These are phyloP conservation scores for Hyphodiscus sp. DNA, from an alignment of 2,329 filamentous ascomycete genomes.

Conservation along the genomic window DNA sequence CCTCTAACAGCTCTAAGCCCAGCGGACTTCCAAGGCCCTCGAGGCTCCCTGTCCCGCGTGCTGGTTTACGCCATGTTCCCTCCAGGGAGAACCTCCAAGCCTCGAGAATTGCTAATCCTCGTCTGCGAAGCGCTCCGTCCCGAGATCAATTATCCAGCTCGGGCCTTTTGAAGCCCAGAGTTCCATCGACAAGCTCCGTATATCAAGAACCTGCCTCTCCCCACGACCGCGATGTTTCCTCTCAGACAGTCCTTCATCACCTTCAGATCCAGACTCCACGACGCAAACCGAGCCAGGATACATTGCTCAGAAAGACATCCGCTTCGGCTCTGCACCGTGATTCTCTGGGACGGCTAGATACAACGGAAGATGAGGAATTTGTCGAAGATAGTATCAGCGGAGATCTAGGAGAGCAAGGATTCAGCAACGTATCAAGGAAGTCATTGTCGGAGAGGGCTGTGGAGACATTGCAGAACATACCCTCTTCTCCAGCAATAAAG, in stretches of 20 bases:
- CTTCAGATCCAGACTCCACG: constrained; percentile 5
- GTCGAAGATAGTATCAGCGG: background rate
- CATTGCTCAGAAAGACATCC: constrained; percentile 15
- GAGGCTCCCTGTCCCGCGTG: constrained; percentile 44
- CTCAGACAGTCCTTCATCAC: constrained; percentile 9
- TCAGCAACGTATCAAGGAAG: constrained; percentile 28
- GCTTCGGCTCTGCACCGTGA: constrained; percentile 5
- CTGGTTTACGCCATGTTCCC: constrained; percentile 37
- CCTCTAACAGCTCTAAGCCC: constrained; percentile 12
- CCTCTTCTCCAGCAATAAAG: constrained; percentile 66
- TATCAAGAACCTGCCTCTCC: background rate
- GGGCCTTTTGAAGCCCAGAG: constrained; percentile 6
- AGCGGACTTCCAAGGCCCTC: constrained; percentile 44
- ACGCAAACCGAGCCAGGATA: constrained; percentile 16
- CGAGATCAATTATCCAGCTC: constrained; percentile 13
- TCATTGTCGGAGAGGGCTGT: constrained; percentile 80
- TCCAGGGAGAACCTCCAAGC: constrained; percentile 40
- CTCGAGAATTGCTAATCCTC: constrained; percentile 17
- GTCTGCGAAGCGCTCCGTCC: constrained; percentile 18
- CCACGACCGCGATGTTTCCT: constrained; percentile 11
- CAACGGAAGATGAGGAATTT: constrained; percentile 1
- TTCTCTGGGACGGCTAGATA: constrained; percentile 1
- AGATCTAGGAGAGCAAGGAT: background rate
- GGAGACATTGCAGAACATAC: constrained; percentile 72
- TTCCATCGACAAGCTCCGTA: background rate